A percentile compares a stretch with the other conserved stretches of the same genome.
phyloP scores from a whole-genome alignment of 345 rosid genomes.

The Eucalyptus virginea region DNA sequence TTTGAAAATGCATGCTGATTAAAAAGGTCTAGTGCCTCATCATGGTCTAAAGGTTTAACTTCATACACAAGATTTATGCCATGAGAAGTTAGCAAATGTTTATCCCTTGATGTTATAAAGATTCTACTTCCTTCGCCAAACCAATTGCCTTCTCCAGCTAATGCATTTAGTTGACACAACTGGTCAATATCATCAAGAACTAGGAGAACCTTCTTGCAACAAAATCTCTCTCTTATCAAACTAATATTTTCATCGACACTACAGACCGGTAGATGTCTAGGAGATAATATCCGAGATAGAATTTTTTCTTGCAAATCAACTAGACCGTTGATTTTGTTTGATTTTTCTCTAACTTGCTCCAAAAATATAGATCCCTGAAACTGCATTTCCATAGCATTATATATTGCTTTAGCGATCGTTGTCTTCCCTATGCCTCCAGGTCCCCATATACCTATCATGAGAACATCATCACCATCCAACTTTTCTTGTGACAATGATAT shows the following conservation, averaged over 20 bases:
- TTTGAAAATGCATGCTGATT: neutral
- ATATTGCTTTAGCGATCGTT: fast-evolving
- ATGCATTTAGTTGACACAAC: fast-evolving
- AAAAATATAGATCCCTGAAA: neutral
- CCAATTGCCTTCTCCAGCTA: neutral
- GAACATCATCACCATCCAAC: neutral
- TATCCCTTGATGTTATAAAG: neutral
- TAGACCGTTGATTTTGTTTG: neutral
- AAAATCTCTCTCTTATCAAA: neutral
- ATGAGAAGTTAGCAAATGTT: neutral
- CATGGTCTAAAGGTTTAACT: neutral
- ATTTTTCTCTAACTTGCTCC: neutral
- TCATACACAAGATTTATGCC: neutral
- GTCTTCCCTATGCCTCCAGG: neutral
- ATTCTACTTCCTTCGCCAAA: neutral
- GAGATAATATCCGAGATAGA: neutral
- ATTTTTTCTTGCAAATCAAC: neutral
- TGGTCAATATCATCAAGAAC: neutral
- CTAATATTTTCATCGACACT: fast-evolving
- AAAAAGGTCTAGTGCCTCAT: neutral
- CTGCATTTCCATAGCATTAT: neutral
- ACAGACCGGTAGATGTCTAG: fast-evolving
- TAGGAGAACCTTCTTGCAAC: neutral
- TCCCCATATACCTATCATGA: neutral
- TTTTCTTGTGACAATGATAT: neutral